Base-by-base conservation (phyloP, 2,329 filamentous ascomycete genomes). In the Aspergillus uvarum region DNA sequence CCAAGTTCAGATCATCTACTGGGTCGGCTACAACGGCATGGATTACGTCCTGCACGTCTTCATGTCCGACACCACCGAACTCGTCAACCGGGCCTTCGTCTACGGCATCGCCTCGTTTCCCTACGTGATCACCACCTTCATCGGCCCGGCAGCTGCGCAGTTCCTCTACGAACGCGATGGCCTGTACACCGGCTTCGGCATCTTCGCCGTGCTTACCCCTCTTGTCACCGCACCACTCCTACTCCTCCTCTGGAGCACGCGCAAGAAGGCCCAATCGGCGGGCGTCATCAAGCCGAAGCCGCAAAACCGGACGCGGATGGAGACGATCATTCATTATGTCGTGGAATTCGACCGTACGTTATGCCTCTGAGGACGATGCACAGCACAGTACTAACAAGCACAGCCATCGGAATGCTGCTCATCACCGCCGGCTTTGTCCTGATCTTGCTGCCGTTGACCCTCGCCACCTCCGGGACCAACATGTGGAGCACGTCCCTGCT, bases 141-240 rank as follows among this genome's bases (percentile, higher is more conserved):
- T 70, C 65, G 1, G 74, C 65, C 8, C 87, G 84, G 72, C 69
- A 80, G 66, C 85, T 44, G 82, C 83, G 0, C 72, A 82, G 26
- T 73, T 75, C 0, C 84, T 87, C 65, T 75, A 84, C 52, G 64
- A 76, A 0, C 76, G 80, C 1, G 76, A 80, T 26, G 82, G 80
- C 50, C 89, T 83, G 80, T 80, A 84, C 32, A 89, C 87, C 87
- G 86, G 79, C 1, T 89, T 85, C 67, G 87, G 85, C 24, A 74
- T 79, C 22, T 89, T 87, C 67, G 78, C 82, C 50, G 85, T 90
- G 64, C 77, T 89, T 11, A 44, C 52, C 2, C 50, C 55, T 1
- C 16, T 42, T 1, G 29, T 57, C 8, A 48, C 54, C 5, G 26
- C 48, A 7, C 58, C 58, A 3, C 55, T 58, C 19, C 19, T 55